A percentile compares a stretch with the other conserved stretches of the same genome.
Evolutionary conservation across 257 asterid species (phyloP).

Genomic region (Solanum raphanifolium): DNA sequence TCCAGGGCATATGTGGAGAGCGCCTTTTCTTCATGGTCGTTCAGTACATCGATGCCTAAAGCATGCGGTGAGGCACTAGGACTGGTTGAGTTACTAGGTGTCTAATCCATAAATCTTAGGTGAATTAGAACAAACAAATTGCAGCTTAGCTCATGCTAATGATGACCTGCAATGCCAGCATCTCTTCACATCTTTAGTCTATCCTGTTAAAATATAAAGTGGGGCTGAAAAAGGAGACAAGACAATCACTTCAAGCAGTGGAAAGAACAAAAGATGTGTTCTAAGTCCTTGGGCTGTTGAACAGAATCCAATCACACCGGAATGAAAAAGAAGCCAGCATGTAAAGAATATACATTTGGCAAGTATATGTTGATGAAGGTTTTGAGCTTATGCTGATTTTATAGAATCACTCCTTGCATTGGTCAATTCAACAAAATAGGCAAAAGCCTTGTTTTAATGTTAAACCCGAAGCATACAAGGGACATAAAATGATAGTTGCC

Average conservation of each 20-base stretch:
- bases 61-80: not conserved
- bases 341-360: not conserved
- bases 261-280: not conserved
- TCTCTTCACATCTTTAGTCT: not conserved
- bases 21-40: not conserved
- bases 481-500: not conserved
- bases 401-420: not conserved
- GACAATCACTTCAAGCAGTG: not conserved
- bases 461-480: not conserved
- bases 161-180: not conserved
- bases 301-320: not conserved
- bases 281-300: not conserved
- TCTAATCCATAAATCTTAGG: not conserved
- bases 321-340: not conserved
- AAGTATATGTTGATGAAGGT: not conserved
- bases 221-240: not conserved
- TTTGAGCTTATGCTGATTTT: not conserved
- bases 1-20: not conserved
- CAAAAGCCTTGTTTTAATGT: not conserved
- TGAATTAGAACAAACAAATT: not conserved
- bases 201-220: not conserved
- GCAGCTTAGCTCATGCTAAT: not conserved
- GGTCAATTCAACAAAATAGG: not conserved
- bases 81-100: not conserved
- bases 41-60: not conserved